A percentile compares a stretch with the other conserved stretches of the same genome.
These are phyloP conservation scores for Arabis hirsuta DNA, from an alignment of 345 rosid species.

Conservation along the genomic window DNA sequence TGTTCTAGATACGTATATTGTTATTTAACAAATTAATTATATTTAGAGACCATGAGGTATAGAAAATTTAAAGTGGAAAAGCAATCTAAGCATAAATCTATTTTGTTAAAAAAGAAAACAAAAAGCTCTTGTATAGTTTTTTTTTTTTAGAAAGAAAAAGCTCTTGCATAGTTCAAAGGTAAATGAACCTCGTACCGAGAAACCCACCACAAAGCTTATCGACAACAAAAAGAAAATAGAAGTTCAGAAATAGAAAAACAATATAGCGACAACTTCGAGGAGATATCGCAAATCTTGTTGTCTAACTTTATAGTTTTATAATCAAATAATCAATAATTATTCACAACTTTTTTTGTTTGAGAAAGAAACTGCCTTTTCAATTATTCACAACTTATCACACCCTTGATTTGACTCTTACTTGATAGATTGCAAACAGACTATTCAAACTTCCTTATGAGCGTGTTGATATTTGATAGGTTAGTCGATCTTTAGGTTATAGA, in stretches of 20 bases:
- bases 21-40: no score
- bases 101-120: slow-evolving; percentile 11
- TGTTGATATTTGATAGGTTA: slow-evolving; percentile 3
- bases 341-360: neutral
- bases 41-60: neutral
- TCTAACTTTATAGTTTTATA: slow-evolving; percentile 21
- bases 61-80: slow-evolving; percentile 12
- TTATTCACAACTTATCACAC: slow-evolving; percentile 17
- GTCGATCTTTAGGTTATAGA: neutral
- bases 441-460: neutral
- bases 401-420: neutral
- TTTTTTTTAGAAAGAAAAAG: neutral
- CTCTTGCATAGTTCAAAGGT: slow-evolving; percentile 8
- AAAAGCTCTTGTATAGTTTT: slow-evolving; percentile 1
- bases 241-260: slow-evolving; percentile 17
- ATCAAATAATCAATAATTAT: slow-evolving; percentile 8
- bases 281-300: slow-evolving; percentile 34
- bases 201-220: slow-evolving; percentile 41
- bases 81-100: slow-evolving; percentile 18
- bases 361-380: neutral
- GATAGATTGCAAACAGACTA: neutral
- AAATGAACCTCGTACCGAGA: slow-evolving; percentile 45
- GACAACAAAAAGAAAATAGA: slow-evolving; percentile 25
- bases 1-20: no score
- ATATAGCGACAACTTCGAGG: slow-evolving; percentile 29